phyloP scores from a whole-genome alignment of 2,329 filamentous ascomycete genomes.

The Fusarium scirpi region DNA sequence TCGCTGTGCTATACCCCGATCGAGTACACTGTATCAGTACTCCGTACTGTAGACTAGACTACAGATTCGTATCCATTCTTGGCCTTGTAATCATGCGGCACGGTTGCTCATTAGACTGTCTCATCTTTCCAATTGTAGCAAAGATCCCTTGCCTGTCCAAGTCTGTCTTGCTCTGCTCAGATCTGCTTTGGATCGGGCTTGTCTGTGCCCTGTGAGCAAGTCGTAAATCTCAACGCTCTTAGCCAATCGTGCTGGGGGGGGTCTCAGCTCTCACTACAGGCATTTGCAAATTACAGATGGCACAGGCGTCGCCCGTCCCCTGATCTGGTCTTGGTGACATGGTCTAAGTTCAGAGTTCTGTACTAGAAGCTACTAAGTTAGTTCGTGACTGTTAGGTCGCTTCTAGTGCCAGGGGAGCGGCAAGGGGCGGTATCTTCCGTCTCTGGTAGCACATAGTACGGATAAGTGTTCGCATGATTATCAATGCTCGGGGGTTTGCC shows the following conservation, averaged over 20 bases:
- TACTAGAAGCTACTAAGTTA: neutral
- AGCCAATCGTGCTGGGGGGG: neutral
- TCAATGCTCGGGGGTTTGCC: conserved; percentile 6
- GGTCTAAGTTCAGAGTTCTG: neutral
- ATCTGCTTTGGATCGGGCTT: neutral
- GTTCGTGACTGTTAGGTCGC: neutral
- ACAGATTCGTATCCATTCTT: neutral
- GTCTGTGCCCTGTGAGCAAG: neutral
- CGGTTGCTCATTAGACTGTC: conserved; percentile 10
- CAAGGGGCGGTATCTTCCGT: conserved; percentile 19
- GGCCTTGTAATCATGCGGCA: conserved; percentile 6
- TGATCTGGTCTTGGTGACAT: neutral
- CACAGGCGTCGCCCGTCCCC: neutral
- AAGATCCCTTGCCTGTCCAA: neutral
- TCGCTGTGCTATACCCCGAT: neutral
- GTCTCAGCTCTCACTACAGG: conserved; percentile 11
- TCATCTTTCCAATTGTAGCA: conserved; percentile 8
- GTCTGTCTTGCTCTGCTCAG: neutral
- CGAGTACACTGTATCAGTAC: neutral
- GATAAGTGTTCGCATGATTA: neutral
- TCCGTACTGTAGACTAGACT: neutral
- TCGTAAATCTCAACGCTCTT: conserved; percentile 3
- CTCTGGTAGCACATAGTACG: neutral
- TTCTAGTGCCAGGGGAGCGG: conserved; percentile 2
- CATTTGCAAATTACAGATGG: conserved; percentile 8